These are phyloP conservation scores for Aegilops speltoides DNA, from an alignment of 176 grass and related monocot genomes.

Conservation along the genomic window DNA sequence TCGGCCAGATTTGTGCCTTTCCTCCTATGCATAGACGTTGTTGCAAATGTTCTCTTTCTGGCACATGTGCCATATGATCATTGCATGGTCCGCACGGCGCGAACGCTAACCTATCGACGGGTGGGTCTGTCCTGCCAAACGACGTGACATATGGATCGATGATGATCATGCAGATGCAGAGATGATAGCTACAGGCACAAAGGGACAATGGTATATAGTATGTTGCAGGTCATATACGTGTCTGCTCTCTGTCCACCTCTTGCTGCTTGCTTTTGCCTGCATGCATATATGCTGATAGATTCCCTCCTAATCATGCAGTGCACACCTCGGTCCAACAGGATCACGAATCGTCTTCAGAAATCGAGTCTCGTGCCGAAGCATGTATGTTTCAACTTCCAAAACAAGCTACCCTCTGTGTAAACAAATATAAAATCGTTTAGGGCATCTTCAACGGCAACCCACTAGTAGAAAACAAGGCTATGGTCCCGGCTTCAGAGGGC, in stretches of 20 bases:
- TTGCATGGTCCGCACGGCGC: background rate
- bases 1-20: conserved; percentile 46
- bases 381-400: too few relatives aligned
- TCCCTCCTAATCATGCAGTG: conserved; percentile 25
- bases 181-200: background rate
- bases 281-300: conserved; percentile 28
- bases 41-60: conserved; percentile 17
- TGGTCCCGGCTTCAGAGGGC: too few relatives aligned
- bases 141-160: conserved; percentile 26
- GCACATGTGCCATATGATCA: background rate
- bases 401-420: too few relatives aligned
- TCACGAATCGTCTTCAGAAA: background rate
- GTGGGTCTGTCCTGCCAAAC: background rate
- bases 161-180: background rate
- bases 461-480: too few relatives aligned
- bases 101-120: background rate
- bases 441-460: too few relatives aligned
- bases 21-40: background rate
- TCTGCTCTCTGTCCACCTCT: background rate
- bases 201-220: background rate
- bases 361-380: background rate
- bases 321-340: background rate
- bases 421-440: too few relatives aligned
- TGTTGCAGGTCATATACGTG: too few relatives aligned
- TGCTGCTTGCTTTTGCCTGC: background rate